These are phyloP conservation scores for Komagataella pseudopastoris DNA, from an alignment of 805 yeast species.

Conservation along the genomic window DNA sequence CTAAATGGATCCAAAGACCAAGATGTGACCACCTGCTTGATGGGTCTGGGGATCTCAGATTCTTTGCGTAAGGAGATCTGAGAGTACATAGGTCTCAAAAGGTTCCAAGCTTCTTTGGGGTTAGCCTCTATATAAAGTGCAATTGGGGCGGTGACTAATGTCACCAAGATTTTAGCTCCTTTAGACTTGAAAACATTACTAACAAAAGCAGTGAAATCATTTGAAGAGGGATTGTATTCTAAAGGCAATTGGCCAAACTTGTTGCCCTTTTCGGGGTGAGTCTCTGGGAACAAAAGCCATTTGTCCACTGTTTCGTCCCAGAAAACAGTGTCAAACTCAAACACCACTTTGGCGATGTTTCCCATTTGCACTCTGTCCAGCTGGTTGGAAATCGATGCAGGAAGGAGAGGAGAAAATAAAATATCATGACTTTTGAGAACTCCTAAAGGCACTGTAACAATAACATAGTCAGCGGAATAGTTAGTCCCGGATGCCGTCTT, in stretches of 20 bases:
- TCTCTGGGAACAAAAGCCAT: constrained; percentile 10
- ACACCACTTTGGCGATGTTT: constrained; percentile 30
- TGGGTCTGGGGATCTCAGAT: constrained; percentile 13
- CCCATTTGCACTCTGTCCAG: constrained; percentile 22
- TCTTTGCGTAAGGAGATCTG: constrained; percentile 12
- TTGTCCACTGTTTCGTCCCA: constrained; percentile 26
- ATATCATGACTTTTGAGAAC: constrained; percentile 16
- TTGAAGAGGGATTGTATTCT: constrained; percentile 10
- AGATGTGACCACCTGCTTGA: constrained; percentile 17
- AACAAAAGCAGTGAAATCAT: constrained; percentile 15
- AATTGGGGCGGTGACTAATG: constrained; percentile 34
- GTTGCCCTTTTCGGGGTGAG: not conserved
- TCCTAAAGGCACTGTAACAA: constrained; percentile 38
- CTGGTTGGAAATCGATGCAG: constrained; percentile 14
- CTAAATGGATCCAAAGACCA: constrained; percentile 42
- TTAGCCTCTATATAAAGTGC: constrained; percentile 32
- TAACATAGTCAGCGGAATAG: constrained; percentile 21
- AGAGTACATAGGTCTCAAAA: constrained; percentile 27
- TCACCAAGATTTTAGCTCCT: constrained; percentile 24
- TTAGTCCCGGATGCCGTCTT: constrained; percentile 8
- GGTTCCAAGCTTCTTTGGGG: constrained; percentile 27
- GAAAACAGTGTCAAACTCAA: constrained; percentile 31
- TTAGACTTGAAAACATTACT: constrained; percentile 15
- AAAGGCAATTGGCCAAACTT: not conserved
- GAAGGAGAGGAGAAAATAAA: constrained; percentile 19